phyloP scores from a whole-genome alignment of 148 eudicot species.

The Camellia lanceoleosa region DNA sequence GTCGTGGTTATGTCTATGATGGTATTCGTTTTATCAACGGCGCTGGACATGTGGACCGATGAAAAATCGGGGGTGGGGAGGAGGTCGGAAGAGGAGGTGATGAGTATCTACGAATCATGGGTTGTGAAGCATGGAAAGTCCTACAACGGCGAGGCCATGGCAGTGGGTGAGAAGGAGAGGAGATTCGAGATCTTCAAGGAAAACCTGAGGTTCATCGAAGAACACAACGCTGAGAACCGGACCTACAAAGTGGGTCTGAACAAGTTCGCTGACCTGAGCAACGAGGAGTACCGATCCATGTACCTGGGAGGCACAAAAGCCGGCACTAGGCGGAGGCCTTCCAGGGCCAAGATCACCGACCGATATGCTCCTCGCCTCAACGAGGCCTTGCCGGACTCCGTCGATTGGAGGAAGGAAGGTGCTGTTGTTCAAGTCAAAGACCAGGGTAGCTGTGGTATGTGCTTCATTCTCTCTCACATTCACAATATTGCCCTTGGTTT shows the following conservation, averaged over 20 bases:
- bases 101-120: too few species aligned
- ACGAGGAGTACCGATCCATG: too few species aligned
- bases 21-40: conserved; percentile 23
- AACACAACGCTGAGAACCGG: too few species aligned
- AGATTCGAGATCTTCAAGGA: too few species aligned
- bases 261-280: too few species aligned
- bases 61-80: neutral
- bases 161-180: too few species aligned
- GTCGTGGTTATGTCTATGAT: neutral
- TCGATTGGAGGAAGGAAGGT: conserved; percentile 75
- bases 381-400: conserved; percentile 54
- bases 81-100: too few species aligned
- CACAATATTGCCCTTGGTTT: neutral
- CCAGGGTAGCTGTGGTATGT: conserved; percentile 75
- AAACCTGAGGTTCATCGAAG: too few species aligned
- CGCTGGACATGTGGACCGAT: conserved; percentile 41
- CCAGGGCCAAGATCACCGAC: conserved; percentile 27
- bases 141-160: too few species aligned
- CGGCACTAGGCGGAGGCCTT: conserved; percentile 16
- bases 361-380: conserved; percentile 48
- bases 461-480: neutral
- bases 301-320: conserved; percentile 6
- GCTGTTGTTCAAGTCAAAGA: conserved; percentile 65
- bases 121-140: too few species aligned
- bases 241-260: too few species aligned